phyloP scores from a whole-genome alignment of 202 grass and related monocot species.

The Hordeum pubiflorum region DNA sequence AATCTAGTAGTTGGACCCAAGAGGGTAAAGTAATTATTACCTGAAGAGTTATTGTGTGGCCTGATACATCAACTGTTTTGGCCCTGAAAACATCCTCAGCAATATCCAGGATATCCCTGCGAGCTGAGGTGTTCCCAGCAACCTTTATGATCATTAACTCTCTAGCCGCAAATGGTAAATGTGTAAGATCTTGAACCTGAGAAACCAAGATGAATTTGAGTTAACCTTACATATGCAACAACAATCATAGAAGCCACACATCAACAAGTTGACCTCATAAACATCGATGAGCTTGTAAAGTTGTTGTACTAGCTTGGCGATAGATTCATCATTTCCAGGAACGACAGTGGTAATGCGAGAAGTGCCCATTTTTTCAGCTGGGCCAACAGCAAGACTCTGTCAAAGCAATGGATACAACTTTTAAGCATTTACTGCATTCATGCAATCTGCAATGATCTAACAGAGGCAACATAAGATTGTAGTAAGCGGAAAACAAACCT shows the following conservation, averaged over 20 bases:
- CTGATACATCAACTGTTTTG: constrained; percentile 64
- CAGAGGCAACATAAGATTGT: not conserved
- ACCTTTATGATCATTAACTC: constrained; percentile 78
- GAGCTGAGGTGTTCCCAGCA: constrained; percentile 48
- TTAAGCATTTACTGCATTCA: constrained; percentile 7
- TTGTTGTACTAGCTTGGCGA: constrained; percentile 48
- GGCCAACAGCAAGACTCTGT: constrained; percentile 79
- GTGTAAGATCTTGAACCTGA: constrained; percentile 63
- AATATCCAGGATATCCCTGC: constrained; percentile 66
- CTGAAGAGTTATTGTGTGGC: constrained; percentile 70
- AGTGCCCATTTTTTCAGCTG: constrained; percentile 49
- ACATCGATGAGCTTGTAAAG: constrained; percentile 70
- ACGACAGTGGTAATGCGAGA: constrained; percentile 76
- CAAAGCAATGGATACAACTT: not conserved
- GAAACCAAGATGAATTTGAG: not conserved
- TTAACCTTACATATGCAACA: not conserved
- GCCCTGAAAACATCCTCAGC: constrained; percentile 57
- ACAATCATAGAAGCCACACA: not conserved
- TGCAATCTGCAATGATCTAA: not conserved
- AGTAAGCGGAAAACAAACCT: constrained; percentile 32
- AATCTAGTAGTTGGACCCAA: not conserved
- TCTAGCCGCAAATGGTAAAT: constrained; percentile 61
- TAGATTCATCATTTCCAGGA: constrained; percentile 70
- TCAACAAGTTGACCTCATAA: constrained; percentile 40
- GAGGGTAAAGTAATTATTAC: constrained; percentile 24